These are phyloP conservation scores for Tricholoma matsutake DNA, from an alignment of 768 basidiomycete genomes.

Conservation along the genomic window DNA sequence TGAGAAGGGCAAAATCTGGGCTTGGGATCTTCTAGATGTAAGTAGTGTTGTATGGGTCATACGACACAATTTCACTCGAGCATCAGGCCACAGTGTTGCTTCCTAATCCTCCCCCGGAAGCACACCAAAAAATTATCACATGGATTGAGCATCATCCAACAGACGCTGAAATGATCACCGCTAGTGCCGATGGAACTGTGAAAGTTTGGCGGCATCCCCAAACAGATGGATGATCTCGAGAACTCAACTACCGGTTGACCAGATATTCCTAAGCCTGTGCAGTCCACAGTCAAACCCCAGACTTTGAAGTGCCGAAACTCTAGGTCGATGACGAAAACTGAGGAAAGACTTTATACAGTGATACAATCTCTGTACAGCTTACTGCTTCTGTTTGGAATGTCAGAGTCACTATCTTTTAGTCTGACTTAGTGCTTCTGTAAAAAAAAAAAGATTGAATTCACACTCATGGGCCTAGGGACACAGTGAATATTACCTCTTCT, in stretches of 20 bases:
- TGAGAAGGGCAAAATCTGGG: conserved; percentile 86
- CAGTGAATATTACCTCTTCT: conserved; percentile 64
- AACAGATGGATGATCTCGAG: conserved; percentile 6
- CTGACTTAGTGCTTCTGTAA: conserved; percentile 45
- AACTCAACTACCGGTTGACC: background rate
- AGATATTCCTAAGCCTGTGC: background rate
- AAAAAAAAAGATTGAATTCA: background rate
- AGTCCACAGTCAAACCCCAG: background rate
- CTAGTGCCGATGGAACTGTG: conserved; percentile 87
- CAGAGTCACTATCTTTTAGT: conserved; percentile 34
- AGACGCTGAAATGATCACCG: conserved; percentile 82
- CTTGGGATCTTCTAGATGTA: conserved; percentile 92
- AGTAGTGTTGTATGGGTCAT: conserved; percentile 7
- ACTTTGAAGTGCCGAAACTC: background rate
- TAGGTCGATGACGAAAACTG: background rate
- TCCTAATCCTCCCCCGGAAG: conserved; percentile 72
- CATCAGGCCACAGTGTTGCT: conserved; percentile 64
- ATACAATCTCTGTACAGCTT: background rate
- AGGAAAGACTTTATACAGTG: background rate
- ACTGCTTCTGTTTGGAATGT: background rate
- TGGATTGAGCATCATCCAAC: conserved; percentile 91
- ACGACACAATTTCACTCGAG: background rate
- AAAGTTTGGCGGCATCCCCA: conserved; percentile 77
- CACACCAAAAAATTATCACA: conserved; percentile 81
- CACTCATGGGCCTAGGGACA: conserved; percentile 9